Evolutionary conservation across 192 early-diverging fungal genomes (phyloP).

Genomic region (Rhizophlyctis rosea): DNA sequence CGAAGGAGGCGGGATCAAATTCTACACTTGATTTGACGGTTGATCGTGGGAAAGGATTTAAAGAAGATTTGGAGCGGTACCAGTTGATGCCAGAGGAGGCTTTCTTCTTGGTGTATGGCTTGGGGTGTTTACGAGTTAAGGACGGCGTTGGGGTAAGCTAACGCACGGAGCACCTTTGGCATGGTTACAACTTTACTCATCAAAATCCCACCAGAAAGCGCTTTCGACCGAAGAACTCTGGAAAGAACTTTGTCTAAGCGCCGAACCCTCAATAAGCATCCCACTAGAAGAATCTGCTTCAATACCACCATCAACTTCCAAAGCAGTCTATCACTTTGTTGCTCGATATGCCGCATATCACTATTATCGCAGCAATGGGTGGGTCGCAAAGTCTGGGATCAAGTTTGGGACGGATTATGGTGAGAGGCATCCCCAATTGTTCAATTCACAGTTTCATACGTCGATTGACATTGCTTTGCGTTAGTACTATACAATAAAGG

Average conservation of each 20-base stretch:
- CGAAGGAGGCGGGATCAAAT: neutral
- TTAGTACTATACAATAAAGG: constrained; percentile 58
- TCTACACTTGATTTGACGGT: neutral
- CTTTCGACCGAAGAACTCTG: neutral
- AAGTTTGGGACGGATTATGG: constrained; percentile 84
- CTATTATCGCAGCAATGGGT: constrained; percentile 75
- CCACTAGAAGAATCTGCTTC: neutral
- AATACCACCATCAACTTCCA: constrained; percentile 8
- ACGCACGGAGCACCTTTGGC: neutral
- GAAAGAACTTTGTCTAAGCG: constrained; percentile 26
- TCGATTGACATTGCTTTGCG: constrained; percentile 5
- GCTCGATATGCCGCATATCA: constrained; percentile 76
- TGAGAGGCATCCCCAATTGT: constrained; percentile 23
- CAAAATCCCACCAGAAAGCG: neutral
- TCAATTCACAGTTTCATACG: constrained; percentile 1
- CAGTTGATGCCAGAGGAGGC: constrained; percentile 72
- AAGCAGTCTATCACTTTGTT: constrained; percentile 43
- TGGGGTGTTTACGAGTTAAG: constrained; percentile 53
- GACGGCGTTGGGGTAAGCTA: constrained; percentile 13
- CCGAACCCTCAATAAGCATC: constrained; percentile 31
- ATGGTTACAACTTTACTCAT: neutral
- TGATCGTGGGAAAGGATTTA: neutral
- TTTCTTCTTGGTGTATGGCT: constrained; percentile 63
- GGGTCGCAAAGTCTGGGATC: constrained; percentile 77
- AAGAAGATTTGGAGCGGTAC: constrained; percentile 53